A percentile compares a stretch with the other conserved stretches of the same genome.
These are phyloP conservation scores for Agaricus subrufescens DNA, from an alignment of 768 basidiomycete species.

Conservation along the genomic window DNA sequence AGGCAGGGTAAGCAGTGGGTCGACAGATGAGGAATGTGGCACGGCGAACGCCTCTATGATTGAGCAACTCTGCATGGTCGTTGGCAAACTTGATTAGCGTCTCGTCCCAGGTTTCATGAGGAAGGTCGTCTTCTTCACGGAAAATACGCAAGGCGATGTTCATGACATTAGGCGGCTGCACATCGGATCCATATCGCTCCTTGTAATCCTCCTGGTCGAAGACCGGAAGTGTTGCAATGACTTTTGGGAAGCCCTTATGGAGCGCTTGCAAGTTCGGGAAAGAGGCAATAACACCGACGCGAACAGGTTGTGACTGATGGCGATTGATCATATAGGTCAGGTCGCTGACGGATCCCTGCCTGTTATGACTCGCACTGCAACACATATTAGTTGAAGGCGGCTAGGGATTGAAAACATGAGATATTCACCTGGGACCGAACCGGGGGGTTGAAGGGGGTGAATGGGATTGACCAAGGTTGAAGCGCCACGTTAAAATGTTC, in stretches of 20 bases:
- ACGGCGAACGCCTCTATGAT: constrained; percentile 81
- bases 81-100: constrained; percentile 71
- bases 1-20: constrained; percentile 86
- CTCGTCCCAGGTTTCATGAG: constrained; percentile 73
- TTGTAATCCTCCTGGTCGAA: constrained; percentile 70
- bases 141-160: constrained; percentile 92
- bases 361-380: constrained; percentile 48
- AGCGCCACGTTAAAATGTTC: constrained; percentile 85
- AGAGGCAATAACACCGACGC: constrained; percentile 88
- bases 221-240: constrained; percentile 66
- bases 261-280: constrained; percentile 75
- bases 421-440: constrained; percentile 43
- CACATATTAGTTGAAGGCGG: not conserved
- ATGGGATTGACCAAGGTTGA: constrained; percentile 88
- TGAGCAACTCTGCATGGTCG: constrained; percentile 54
- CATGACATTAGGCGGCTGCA: constrained; percentile 86
- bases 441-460: constrained; percentile 83
- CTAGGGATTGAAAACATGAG: not conserved
- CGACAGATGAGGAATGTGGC: constrained; percentile 91
- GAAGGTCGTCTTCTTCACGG: constrained; percentile 70
- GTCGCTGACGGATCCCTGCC: constrained; percentile 93
- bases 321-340: constrained; percentile 87
- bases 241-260: constrained; percentile 67
- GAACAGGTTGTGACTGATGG: constrained; percentile 83
- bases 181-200: constrained; percentile 68